phyloP scores from a whole-genome alignment of 78 protist genomes.

The Capsaspora owczarzaki region DNA sequence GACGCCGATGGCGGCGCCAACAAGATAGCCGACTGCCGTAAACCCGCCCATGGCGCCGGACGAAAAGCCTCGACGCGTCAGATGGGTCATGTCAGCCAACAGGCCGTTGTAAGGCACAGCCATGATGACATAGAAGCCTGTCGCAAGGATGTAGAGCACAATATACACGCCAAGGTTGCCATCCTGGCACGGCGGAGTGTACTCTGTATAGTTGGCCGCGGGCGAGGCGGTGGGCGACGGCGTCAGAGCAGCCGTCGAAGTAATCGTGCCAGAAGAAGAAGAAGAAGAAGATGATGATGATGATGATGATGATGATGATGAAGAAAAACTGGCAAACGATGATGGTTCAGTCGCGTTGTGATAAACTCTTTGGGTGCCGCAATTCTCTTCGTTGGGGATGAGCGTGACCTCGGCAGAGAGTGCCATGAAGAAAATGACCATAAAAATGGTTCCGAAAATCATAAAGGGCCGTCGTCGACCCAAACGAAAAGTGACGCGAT shows the following conservation, averaged over 20 bases:
- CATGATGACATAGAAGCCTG: background rate
- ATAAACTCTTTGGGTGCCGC: no score
- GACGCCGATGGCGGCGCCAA: background rate
- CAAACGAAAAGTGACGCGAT: background rate
- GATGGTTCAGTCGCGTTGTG: no score
- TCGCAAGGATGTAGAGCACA: background rate
- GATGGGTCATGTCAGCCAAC: background rate
- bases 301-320: no score
- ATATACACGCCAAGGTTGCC: background rate
- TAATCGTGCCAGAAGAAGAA: no score
- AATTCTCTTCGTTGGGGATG: background rate
- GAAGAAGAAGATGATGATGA: no score
- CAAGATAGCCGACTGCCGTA: background rate
- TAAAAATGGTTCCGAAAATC: background rate
- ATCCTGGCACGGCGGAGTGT: background rate
- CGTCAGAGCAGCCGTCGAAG: background rate
- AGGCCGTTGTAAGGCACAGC: background rate
- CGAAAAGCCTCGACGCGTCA: background rate
- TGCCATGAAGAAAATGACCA: background rate
- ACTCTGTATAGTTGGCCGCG: background rate
- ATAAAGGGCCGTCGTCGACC: constrained; percentile 10
- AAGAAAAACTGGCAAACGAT: no score
- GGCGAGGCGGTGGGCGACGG: background rate
- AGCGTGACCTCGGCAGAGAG: background rate
- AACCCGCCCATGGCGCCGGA: background rate